phyloP scores from a whole-genome alignment of 1,139 yeast genomes.

The Yamadazyma dendronema region DNA sequence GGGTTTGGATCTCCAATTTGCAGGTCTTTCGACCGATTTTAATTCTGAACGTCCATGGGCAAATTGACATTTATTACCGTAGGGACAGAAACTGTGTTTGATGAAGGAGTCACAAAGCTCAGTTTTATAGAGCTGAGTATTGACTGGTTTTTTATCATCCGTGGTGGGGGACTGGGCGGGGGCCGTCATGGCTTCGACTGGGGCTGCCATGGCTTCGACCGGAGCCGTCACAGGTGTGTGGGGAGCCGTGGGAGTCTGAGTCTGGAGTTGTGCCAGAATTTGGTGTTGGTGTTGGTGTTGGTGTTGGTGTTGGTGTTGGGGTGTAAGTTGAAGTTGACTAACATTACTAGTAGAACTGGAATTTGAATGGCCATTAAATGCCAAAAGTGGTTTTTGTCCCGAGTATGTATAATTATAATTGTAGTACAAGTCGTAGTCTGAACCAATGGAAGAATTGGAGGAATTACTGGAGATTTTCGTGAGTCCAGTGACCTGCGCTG shows the following conservation, averaged over 20 bases:
- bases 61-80: slow-evolving; percentile 89
- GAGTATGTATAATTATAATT: not conserved
- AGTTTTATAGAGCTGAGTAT: slow-evolving; percentile 81
- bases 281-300: not conserved
- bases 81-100: slow-evolving; percentile 76
- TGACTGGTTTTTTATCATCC: slow-evolving; percentile 33
- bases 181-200: not conserved
- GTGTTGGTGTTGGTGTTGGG: not conserved
- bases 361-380: not conserved
- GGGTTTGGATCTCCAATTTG: slow-evolving; percentile 89
- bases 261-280: not conserved
- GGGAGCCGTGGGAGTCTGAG: not conserved
- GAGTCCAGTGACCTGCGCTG: not conserved
- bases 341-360: not conserved
- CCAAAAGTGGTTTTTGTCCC: too few relatives aligned
- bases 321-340: not conserved
- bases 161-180: not conserved
- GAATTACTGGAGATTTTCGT: slow-evolving; percentile 8
- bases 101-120: slow-evolving; percentile 82
- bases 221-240: too few relatives aligned
- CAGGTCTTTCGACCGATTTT: slow-evolving; percentile 69
- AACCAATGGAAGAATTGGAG: slow-evolving; percentile 3
- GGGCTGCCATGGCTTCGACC: too few relatives aligned
- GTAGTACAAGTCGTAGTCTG: not conserved
- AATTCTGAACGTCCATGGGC: slow-evolving; percentile 86